Conservation (phyloP, 192 early-diverging fungal species). For the Backusella psychrophila region DNA sequence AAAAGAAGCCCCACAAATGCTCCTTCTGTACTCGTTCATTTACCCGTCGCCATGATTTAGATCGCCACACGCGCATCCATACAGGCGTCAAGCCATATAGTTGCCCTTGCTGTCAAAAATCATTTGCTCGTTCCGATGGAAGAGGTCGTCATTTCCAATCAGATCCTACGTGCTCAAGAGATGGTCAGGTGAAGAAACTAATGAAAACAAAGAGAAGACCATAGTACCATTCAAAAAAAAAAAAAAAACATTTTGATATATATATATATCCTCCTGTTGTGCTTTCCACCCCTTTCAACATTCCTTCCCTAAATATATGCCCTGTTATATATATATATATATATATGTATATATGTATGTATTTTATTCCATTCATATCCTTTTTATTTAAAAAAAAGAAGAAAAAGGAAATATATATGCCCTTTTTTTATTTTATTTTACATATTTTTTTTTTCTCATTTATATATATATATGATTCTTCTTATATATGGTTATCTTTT, state of each 20-base stretch:
- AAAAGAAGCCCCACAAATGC: constrained; percentile 57
- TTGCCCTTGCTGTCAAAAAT: constrained; percentile 58
- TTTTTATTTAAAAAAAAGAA: neutral
- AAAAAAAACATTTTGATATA: neutral
- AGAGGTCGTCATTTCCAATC: constrained; percentile 54
- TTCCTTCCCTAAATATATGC: neutral
- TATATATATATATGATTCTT: neutral
- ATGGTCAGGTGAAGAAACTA: neutral
- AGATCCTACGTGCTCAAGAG: constrained; percentile 2
- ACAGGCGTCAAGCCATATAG: constrained; percentile 61
- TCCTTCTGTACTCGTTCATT: constrained; percentile 58
- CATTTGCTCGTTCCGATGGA: constrained; percentile 74
- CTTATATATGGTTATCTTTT: neutral
- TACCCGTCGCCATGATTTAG: constrained; percentile 68
- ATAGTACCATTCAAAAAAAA: neutral
- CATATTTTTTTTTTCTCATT: too few relatives aligned
- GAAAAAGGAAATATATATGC: neutral
- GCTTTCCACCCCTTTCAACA: neutral
- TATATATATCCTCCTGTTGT: neutral
- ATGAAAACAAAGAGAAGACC: neutral
- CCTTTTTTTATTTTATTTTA: neutral
- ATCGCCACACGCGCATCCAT: constrained; percentile 59
- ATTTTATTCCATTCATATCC: neutral
- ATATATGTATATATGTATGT: neutral
- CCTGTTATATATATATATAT: neutral